phyloP scores from a whole-genome alignment of 164 flowering plant genomes.

The Stephania yunnanensis region DNA sequence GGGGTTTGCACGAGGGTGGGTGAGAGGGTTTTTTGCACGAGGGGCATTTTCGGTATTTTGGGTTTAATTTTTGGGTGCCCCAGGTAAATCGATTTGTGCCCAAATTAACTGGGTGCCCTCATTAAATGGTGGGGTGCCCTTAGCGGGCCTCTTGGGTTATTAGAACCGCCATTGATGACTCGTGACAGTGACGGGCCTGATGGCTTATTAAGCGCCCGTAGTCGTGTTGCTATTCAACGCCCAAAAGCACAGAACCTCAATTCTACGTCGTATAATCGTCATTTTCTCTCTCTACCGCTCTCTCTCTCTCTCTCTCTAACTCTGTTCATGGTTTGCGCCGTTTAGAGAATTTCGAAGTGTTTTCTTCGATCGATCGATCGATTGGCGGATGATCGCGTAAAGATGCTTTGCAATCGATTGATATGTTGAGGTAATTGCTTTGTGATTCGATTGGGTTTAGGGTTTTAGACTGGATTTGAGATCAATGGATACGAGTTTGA shows the following conservation, averaged over 20 bases:
- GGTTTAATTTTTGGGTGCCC: too few species aligned
- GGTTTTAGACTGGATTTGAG: not conserved
- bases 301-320: too few species aligned
- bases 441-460: not conserved
- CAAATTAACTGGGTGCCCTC: too few species aligned
- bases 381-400: not conserved
- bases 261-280: too few species aligned
- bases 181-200: not conserved
- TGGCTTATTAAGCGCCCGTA: not conserved
- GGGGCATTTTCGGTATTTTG: too few species aligned
- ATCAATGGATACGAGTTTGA: not conserved
- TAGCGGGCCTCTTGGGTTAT: too few species aligned
- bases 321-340: not conserved
- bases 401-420: conserved; percentile 3
- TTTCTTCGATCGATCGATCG: not conserved
- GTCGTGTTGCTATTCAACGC: not conserved
- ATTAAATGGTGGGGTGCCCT: too few species aligned
- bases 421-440: conserved; percentile 17
- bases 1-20: too few species aligned
- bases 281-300: too few species aligned
- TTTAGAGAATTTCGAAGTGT: not conserved
- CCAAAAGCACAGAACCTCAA: not conserved
- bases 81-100: too few species aligned
- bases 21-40: too few species aligned
- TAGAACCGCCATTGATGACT: not conserved